phyloP scores from a whole-genome alignment of 139 green algal species.

The Chlamydomonas incerta region DNA sequence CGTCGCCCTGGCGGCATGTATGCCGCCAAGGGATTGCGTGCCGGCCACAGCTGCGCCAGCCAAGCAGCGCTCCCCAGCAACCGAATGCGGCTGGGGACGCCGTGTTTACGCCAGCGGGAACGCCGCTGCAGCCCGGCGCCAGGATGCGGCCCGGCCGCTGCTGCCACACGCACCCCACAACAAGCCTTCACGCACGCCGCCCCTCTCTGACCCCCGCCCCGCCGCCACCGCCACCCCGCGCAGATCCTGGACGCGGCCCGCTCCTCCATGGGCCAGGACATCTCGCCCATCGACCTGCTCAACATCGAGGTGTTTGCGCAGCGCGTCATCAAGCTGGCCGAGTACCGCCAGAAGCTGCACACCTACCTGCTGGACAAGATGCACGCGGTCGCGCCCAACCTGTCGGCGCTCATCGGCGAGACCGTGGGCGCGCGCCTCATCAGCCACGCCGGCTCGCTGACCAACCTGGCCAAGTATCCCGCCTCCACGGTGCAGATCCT shows the following conservation, averaged over 20 bases:
- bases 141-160: no score
- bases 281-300: slow-evolving; percentile 96
- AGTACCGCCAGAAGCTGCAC: slow-evolving; percentile 77
- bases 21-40: no score
- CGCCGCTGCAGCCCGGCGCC: no score
- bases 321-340: slow-evolving; percentile 91
- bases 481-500: slow-evolving; percentile 99
- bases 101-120: no score
- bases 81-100: no score
- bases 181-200: no score
- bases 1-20: no score
- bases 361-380: slow-evolving; percentile 91
- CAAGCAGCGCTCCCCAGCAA: no score
- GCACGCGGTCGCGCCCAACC: slow-evolving; percentile 95
- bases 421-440: slow-evolving; percentile 97
- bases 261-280: slow-evolving; percentile 94
- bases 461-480: slow-evolving; percentile 98
- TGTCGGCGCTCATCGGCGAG: slow-evolving; percentile 96
- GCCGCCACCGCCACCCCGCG: no score
- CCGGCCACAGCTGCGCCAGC: no score
- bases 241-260: slow-evolving; percentile 82
- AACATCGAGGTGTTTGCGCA: slow-evolving; percentile 98
- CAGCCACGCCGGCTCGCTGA: slow-evolving; percentile 91
- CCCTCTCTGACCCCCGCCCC: no score
- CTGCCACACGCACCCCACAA: no score